phyloP scores from a whole-genome alignment of 1,139 yeast genomes.

The Blastobotrys serpentis region DNA sequence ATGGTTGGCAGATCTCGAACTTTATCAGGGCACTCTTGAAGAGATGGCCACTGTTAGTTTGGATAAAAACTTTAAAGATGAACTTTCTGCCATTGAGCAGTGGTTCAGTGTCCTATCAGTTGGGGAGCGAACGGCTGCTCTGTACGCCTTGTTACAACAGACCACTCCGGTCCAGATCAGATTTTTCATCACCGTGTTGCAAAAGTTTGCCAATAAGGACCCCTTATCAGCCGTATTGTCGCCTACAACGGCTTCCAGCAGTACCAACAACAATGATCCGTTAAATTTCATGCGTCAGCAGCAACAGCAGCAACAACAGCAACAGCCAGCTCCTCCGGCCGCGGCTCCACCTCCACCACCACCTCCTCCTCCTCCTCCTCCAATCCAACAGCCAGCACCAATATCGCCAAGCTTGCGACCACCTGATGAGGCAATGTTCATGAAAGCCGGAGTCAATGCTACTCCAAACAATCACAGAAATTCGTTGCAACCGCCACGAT shows the following conservation, averaged over 20 bases:
- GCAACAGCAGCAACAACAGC: constrained; percentile 11
- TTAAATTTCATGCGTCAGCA: constrained; percentile 5
- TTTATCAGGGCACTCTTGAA: constrained; percentile 37
- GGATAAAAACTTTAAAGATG: constrained; percentile 32
- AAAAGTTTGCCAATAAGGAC: constrained; percentile 35
- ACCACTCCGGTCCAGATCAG: constrained; percentile 41
- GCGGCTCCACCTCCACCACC: constrained; percentile 7
- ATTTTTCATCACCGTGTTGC: constrained; percentile 40
- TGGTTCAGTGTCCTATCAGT: constrained; percentile 41
- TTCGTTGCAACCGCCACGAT: constrained; percentile 14
- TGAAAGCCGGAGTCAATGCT: constrained; percentile 8
- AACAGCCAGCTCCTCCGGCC: constrained; percentile 17
- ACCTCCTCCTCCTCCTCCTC: neutral
- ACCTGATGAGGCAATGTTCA: constrained; percentile 4
- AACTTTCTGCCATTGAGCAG: constrained; percentile 36
- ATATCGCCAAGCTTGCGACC: constrained; percentile 12
- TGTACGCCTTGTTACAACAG: constrained; percentile 40
- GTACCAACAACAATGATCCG: no score
- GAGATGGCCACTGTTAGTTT: constrained; percentile 39
- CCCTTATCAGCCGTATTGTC: constrained; percentile 32
- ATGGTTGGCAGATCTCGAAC: constrained; percentile 39
- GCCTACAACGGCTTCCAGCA: constrained; percentile 29
- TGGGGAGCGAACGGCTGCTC: constrained; percentile 43
- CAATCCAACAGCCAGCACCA: constrained; percentile 7
- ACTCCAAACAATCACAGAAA: constrained; percentile 3